Base-by-base conservation (phyloP, 2,329 filamentous ascomycete genomes). In the Stachybotrys chartarum region DNA sequence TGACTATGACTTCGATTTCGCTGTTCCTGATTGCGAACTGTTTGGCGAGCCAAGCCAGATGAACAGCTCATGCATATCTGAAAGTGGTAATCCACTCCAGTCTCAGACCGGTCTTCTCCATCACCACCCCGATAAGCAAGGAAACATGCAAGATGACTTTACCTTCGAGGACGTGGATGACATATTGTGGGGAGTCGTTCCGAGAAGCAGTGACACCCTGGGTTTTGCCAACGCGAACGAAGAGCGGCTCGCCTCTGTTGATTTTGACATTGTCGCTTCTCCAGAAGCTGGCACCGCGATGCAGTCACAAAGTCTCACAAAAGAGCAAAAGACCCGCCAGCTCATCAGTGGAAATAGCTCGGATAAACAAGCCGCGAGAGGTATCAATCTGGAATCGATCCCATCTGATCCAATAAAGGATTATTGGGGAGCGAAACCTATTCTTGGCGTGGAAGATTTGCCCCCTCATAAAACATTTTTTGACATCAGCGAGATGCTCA, bases 401-500 rank as follows among this genome's bases (percentile, higher is more conserved):
- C 35, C 35, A 42, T 42, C 35, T 14, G 10, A 10, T 10, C 14
- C 35, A 3, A 42, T 14, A 42, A 42, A 14, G 3, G 2, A 10
- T 2, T 42, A 6, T 14, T 42, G 35, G 35, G 35, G 5, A 42
- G 10, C 35, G 8, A 42, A 14, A 3, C 14, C 5, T 42, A 10
- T 14, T 42, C 14, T 42, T 14, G 14, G 14, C 14, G 10, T 14
- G 14, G 35, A 42, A 42, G 14, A 42, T 3, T 49, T 60, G 17
- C 57, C 54, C n/a, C 62, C 63, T 52, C 59, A 58, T 55, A 65
- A 59, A 30, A 83, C 80, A 0, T 88, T 84, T 63, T 88, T 89
- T 60, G 78, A 84, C 30, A 74, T 87, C 30, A 81, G 80, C 4
- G 83, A 88, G 62, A 78, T 86, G 55, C 70, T 83, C 50, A 72